Percentiles rank a stretch among this genome's conserved stretches.
phyloP scores from a whole-genome alignment of 2,329 filamentous ascomycete genomes.

The Neofusicoccum cordaticola region DNA sequence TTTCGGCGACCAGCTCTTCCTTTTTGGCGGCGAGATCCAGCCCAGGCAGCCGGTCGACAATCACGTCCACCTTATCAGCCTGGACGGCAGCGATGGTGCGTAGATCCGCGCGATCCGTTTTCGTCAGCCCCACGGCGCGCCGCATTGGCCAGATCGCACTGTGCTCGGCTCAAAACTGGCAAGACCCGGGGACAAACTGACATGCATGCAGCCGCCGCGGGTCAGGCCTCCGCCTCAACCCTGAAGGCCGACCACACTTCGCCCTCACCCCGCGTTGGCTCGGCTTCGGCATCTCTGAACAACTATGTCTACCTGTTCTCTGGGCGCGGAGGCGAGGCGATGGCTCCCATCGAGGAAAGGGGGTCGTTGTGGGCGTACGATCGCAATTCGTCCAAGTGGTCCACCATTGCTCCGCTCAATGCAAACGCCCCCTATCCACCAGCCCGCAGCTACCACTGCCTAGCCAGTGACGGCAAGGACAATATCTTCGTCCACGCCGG shows the following conservation, averaged over 20 bases:
- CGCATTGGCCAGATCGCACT: not conserved
- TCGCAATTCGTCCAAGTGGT: constrained; percentile 63
- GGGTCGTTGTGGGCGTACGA: constrained; percentile 77
- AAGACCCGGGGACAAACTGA: not conserved
- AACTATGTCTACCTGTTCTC: constrained; percentile 77
- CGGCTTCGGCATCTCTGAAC: constrained; percentile 66
- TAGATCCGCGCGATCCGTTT: not conserved
- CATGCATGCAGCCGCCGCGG: constrained; percentile 17
- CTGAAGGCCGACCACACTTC: constrained; percentile 29
- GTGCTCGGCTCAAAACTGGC: not conserved
- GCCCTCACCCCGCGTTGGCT: constrained; percentile 68
- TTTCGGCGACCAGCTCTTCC: constrained; percentile 56
- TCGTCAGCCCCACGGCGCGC: not conserved
- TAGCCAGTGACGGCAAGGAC: constrained; percentile 63
- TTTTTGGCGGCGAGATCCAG: constrained; percentile 74
- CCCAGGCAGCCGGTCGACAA: constrained; percentile 69
- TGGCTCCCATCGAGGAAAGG: constrained; percentile 69
- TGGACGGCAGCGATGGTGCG: not conserved
- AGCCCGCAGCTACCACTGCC: constrained; percentile 69
- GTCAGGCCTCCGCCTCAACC: constrained; percentile 13
- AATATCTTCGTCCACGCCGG: constrained; percentile 77
- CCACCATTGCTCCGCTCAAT: constrained; percentile 56
- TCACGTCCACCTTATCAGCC: constrained; percentile 62
- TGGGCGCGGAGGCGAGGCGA: constrained; percentile 67
- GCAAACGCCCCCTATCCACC: constrained; percentile 53